Percentiles rank a stretch among this genome's conserved stretches.
Conservation (phyloP, 2,329 filamentous ascomycete species). For the Elsinoe batatas region DNA sequence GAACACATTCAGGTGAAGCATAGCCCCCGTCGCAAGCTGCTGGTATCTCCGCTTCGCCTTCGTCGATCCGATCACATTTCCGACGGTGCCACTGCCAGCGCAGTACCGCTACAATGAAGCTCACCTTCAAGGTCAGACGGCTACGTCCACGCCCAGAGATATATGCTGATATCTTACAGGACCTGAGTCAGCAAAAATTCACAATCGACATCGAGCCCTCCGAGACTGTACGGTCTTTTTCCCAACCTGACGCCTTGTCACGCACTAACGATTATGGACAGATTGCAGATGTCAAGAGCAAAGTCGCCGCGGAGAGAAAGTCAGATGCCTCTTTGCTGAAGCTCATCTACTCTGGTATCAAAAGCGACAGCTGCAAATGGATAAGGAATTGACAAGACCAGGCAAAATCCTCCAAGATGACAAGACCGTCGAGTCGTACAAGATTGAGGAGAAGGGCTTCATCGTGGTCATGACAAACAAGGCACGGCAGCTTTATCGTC, state of each 20-base stretch:
- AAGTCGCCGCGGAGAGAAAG: conserved; percentile 84
- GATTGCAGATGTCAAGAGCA: conserved; percentile 86
- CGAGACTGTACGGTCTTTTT: conserved; percentile 60
- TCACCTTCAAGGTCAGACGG: conserved; percentile 56
- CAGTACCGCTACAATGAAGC: conserved; percentile 45
- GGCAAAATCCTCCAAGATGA: conserved; percentile 98
- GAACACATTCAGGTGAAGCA: no score
- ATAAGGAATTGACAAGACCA: conserved; percentile 30
- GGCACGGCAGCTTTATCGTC: conserved; percentile 42
- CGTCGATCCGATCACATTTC: neutral
- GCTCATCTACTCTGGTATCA: conserved; percentile 91
- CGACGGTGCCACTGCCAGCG: neutral
- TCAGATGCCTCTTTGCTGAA: conserved; percentile 88
- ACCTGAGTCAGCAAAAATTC: conserved; percentile 98
- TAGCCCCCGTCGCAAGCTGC: no score
- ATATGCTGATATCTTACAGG: conserved; percentile 43
- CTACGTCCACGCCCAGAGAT: neutral
- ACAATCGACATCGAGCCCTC: conserved; percentile 87
- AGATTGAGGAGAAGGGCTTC: conserved; percentile 98
- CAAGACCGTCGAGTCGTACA: conserved; percentile 92
- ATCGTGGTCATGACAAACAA: conserved; percentile 98
- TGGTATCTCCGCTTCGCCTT: no score
- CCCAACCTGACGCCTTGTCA: neutral
- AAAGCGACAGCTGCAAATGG: neutral
- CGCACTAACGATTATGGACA: conserved; percentile 29